These are phyloP conservation scores for Teratosphaeria gauchensis DNA, from an alignment of 2,329 filamentous ascomycete species.

Conservation along the genomic window DNA sequence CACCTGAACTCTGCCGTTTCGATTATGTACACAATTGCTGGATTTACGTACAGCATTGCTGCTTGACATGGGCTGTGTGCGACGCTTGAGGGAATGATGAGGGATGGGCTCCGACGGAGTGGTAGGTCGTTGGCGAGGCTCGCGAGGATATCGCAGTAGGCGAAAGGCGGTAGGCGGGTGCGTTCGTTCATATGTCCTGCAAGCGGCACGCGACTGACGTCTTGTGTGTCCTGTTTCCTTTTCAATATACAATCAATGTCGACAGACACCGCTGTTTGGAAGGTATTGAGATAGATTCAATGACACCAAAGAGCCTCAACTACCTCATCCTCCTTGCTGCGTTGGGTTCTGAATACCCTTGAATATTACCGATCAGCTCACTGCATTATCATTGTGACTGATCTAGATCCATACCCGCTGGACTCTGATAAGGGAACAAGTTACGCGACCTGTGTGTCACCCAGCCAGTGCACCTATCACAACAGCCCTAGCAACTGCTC, in stretches of 20 bases:
- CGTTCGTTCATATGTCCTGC: not conserved
- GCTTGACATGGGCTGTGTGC: not conserved
- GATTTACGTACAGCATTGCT: slow-evolving; percentile 11
- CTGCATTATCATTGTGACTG: slow-evolving; percentile 1
- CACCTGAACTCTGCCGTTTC: slow-evolving; percentile 6
- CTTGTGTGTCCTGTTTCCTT: not conserved
- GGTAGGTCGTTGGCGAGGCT: too few species aligned
- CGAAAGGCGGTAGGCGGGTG: not conserved
- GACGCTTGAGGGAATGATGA: not conserved
- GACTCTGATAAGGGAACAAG: not conserved
- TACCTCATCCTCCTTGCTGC: slow-evolving; percentile 26
- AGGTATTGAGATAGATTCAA: slow-evolving; percentile 11
- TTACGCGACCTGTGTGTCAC: slow-evolving; percentile 2
- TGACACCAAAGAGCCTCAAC: slow-evolving; percentile 26
- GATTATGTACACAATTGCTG: slow-evolving; percentile 8
- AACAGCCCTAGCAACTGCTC: not conserved
- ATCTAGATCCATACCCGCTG: slow-evolving; percentile 6
- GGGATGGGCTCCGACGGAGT: not conserved
- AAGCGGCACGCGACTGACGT: not conserved
- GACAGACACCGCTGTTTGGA: not conserved
- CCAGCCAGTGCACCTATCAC: slow-evolving; percentile 6
- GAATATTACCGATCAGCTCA: slow-evolving; percentile 9
- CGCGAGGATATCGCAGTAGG: not conserved
- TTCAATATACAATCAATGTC: not conserved
- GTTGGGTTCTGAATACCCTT: slow-evolving; percentile 20